phyloP scores from a whole-genome alignment of 2,329 filamentous ascomycete species.

The Trichophyton schoenleinii region DNA sequence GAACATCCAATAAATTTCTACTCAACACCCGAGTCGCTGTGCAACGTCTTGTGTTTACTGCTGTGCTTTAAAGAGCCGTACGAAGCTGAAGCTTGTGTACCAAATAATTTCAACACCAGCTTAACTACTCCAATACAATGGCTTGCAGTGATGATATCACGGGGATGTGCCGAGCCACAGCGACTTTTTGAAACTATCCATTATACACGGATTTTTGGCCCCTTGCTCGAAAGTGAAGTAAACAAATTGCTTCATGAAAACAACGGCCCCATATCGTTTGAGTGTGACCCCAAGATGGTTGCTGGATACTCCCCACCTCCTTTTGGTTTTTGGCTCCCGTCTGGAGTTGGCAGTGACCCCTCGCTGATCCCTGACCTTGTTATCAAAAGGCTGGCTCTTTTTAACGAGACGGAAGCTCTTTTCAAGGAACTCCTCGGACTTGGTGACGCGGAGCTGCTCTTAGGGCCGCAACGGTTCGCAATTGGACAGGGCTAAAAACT shows the following conservation, averaged over 20 bases:
- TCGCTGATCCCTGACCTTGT: not conserved
- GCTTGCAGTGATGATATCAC: conserved; percentile 2
- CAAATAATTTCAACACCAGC: not conserved
- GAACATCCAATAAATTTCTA: not conserved
- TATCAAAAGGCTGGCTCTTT: not conserved
- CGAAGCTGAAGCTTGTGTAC: not conserved
- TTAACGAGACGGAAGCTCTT: not conserved
- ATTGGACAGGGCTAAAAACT: not conserved
- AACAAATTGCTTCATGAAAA: not conserved
- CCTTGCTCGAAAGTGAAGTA: not conserved
- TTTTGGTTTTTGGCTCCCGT: conserved; percentile 3
- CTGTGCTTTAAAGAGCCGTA: not conserved
- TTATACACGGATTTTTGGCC: not conserved
- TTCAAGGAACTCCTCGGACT: not conserved
- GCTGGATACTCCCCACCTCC: not conserved
- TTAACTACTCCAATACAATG: not conserved
- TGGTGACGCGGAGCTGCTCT: not conserved
- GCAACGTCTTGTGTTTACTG: not conserved
- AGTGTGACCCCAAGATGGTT: not conserved
- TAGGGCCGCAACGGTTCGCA: not conserved
- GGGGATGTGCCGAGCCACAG: not conserved
- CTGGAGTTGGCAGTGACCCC: not conserved
- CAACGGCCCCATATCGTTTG: not conserved
- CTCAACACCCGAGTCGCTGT: not conserved
- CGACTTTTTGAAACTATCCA: not conserved